Evolutionary conservation across 345 rosid species (phyloP).

Genomic region (Excoecaria cochinchinensis): DNA sequence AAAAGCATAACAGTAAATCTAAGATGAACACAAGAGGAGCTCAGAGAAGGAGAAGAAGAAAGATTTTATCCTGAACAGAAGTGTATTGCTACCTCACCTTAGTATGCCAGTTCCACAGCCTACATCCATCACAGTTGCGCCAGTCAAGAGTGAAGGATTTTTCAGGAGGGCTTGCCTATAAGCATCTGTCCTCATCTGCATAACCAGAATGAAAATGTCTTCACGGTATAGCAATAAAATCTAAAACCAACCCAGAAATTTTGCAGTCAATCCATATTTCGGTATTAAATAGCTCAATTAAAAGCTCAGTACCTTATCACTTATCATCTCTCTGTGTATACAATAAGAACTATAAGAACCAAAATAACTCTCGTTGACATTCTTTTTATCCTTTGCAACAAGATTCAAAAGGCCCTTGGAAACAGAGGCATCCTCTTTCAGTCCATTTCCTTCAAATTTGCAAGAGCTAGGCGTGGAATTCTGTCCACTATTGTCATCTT

Average conservation of each 20-base stretch:
- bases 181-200: constrained; percentile 80
- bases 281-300: neutral
- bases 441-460: constrained; percentile 27
- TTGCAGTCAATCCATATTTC: constrained; percentile 4
- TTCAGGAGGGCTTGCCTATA: constrained; percentile 77
- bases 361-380: constrained; percentile 77
- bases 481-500: constrained; percentile 34
- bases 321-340: constrained; percentile 86
- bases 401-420: constrained; percentile 39
- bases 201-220: neutral
- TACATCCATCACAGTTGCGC: constrained; percentile 91
- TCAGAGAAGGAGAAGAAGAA: neutral
- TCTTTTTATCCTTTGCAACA: constrained; percentile 48
- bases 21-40: neutral
- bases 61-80: neutral
- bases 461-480: constrained; percentile 21
- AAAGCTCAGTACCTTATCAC: constrained; percentile 68
- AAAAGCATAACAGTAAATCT: neutral
- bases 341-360: constrained; percentile 85
- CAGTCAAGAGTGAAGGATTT: constrained; percentile 70
- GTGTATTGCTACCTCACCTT: constrained; percentile 43
- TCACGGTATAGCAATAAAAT: neutral
- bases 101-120: constrained; percentile 97
- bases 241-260: constrained; percentile 6
- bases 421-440: constrained; percentile 27